A percentile compares a stretch with the other conserved stretches of the same genome.
These are phyloP conservation scores for Neurospora sp. DNA, from an alignment of 495 filamentous ascomycete genomes.

Conservation along the genomic window DNA sequence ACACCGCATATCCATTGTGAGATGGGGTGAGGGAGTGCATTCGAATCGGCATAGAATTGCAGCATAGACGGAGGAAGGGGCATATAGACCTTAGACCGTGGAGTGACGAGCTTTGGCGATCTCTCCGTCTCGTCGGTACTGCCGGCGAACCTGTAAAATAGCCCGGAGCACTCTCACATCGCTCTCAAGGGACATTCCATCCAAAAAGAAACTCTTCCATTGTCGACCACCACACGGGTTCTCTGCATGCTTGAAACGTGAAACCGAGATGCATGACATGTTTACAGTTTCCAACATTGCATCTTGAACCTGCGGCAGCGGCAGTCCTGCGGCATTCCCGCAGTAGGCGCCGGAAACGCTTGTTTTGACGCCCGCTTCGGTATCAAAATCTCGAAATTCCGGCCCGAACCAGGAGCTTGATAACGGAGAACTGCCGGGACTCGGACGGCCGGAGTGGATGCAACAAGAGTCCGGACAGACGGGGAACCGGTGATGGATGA, in stretches of 20 bases:
- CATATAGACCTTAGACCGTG: conserved; percentile 29
- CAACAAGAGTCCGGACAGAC: neutral
- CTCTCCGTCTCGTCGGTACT: conserved; percentile 21
- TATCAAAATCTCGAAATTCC: neutral
- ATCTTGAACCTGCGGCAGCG: neutral
- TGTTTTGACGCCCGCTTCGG: neutral
- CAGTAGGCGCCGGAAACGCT: neutral
- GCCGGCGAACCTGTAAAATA: conserved; percentile 24
- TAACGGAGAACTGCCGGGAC: neutral
- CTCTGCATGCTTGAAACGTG: neutral
- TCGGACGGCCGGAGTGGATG: neutral
- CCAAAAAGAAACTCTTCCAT: conserved; percentile 19
- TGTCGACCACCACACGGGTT: conserved; percentile 1
- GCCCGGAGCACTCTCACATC: conserved; percentile 18
- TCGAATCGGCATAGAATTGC: conserved; percentile 25
- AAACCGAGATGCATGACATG: neutral
- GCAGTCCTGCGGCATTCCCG: neutral
- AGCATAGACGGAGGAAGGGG: conserved; percentile 24
- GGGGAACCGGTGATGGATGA: neutral
- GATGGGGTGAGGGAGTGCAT: conserved; percentile 20
- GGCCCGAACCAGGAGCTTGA: neutral
- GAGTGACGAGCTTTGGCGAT: conserved; percentile 17
- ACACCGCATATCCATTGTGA: conserved; percentile 12
- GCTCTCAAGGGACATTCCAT: conserved; percentile 14
- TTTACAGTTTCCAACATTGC: neutral